Evolutionary conservation across 2,329 filamentous ascomycete species (phyloP), one percentile per base, ranked within the genome.

Genomic region (Penicillium sp.): DNA sequence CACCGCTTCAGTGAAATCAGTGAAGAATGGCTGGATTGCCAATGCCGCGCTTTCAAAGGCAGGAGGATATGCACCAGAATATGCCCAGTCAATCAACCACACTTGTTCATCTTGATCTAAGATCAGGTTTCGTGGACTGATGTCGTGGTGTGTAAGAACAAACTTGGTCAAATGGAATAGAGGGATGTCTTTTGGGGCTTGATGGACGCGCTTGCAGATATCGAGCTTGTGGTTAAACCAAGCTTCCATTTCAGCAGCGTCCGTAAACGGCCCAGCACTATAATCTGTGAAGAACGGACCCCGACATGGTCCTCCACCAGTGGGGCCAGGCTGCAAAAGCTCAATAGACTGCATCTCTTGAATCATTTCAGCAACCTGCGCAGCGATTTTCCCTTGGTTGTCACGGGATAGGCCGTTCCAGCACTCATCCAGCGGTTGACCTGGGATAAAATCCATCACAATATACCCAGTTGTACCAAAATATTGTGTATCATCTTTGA

Each of bases 141-240:
- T 66, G 31, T 61, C 58, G 1, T 63, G 53, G 16, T 62, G 59
- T 6, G 54, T 61, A 24, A 64, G 49, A 29, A 64, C 60, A 58
- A 64, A 63, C 4, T 50, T 53, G 16, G 42, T 56, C n/a, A 64
- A 60, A 16, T 48, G 43, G 22, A 66, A 66, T 7, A 50, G 40
- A 0, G 58, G 53, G 24, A 56, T 46, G 32, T 63, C 60, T 49
- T 58, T 13, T 20, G 60, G 55, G 1, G 59, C 62, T 31, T 59
- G 38, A 5, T 54, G 26, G 26, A 35, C 50, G 6, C 20, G 44
- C 32, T 62, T 61, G 32, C 57, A 61, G 53, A 70, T 63, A 13
- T 61, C 56, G n/a, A 69, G 58, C 47, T 68, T 70, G 53, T 67
- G 67, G 38, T 70, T 67, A 47, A 69, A 69, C 65, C 59, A 66